Conservation (phyloP, 257 asterid genomes). For the Solanum habrochaites region DNA sequence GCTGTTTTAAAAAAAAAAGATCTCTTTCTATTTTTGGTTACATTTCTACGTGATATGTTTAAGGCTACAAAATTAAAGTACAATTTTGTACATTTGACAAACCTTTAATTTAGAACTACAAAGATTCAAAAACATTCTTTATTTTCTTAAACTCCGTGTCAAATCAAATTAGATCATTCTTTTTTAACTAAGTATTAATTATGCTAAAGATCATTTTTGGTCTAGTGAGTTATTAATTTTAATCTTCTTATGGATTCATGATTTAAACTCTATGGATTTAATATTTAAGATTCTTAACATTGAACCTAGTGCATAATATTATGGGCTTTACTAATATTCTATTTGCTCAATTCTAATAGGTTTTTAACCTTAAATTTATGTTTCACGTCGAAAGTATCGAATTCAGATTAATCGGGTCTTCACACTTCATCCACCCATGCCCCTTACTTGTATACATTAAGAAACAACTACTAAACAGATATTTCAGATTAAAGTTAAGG, state of each 20-base stretch:
- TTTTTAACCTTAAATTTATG: background rate
- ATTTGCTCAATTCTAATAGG: background rate
- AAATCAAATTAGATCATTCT: no score
- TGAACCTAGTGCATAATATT: background rate
- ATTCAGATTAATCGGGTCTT: accelerated
- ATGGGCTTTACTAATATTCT: background rate
- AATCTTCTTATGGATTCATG: background rate
- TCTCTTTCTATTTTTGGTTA: no score
- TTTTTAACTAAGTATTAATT: no score
- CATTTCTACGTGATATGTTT: no score
- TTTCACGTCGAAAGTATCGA: accelerated
- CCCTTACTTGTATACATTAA: background rate
- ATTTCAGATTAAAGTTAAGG: no score
- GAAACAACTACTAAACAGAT: background rate
- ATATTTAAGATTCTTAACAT: background rate
- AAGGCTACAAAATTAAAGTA: no score
- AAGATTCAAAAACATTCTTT: no score
- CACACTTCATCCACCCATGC: no score
- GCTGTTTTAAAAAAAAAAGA: no score
- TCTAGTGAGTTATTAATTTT: background rate
- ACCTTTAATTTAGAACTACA: no score
- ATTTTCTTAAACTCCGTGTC: no score
- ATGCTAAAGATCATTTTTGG: background rate
- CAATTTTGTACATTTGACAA: no score
- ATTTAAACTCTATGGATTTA: background rate